Evolutionary conservation across 768 basidiomycete genomes (phyloP), one percentile per base, ranked within the genome.

Genomic region (Fistulinella prunicolor): DNA sequence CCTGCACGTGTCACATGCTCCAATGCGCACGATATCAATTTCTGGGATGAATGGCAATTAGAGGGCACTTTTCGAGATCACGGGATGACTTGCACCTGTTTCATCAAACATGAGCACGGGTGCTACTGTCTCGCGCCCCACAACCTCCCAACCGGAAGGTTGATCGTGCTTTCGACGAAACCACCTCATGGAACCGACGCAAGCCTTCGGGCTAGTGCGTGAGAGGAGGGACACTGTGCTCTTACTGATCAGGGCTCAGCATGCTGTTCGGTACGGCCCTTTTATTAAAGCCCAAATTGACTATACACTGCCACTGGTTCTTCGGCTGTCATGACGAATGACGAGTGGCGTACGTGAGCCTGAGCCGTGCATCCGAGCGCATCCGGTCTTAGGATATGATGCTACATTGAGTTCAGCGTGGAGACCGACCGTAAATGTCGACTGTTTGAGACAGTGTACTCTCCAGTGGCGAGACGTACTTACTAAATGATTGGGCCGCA

Each of bases 71-170:
- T 40, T 40, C 35, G 42, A 51, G 44, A 52, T 54, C 35, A 26
- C 34, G 42, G 20, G 19, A 43, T 28, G 50, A 38, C 60, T 49
- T 82, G 81, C 81, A 53, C 85, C 79, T 44, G 71, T 67, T 21
- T 80, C 81, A 53, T 80, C 76, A 64, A 80, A 85, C 65, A 77
- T 79, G 16, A 78, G 72, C 13, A 89, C 77, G 21, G 87, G 82
- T 38, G 82, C 77, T 41, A 90, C 79, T 26, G 71, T 66, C 58
- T 77, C 79, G 60, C 74, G 80, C 49, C 82, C 81, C 23, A 89
- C 83, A 35, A 89, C 86, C 69, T 90, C 88, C 88, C 88, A 90
- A 10, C 26, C 26, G 26, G 26, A 28, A 30, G 85, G 79, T 9
- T 69, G 69, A 59, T 84, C 79, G 44, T 42, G 48, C 53, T 73